Base-by-base conservation (phyloP, 495 filamentous ascomycete genomes). In the Annulohypoxylon nitens region DNA sequence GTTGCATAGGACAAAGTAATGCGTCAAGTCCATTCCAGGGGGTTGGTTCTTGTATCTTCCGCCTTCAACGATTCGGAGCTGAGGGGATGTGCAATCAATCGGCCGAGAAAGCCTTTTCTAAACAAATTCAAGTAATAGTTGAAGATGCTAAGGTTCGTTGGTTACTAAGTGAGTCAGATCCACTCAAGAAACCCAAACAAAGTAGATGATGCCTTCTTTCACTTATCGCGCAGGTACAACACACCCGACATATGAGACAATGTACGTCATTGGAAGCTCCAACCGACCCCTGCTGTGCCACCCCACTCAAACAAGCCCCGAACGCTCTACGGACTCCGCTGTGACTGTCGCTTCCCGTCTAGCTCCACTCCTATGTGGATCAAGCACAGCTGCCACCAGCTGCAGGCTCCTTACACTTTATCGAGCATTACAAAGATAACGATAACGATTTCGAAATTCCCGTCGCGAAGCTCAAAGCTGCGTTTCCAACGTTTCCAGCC, bases 1-100 rank as follows among this genome's bases (percentile, higher is more conserved):
- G 14, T 57, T 66, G 45, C 10, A 45, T 50, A 55, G 48, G 36
- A 60, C 59, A 25, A 60, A 47, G 18, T 30, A 23, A 18, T 50
- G 39, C 54, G 50, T 63, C 12, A 34, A 33, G 59, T 68, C 53
- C 70, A 73, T 73, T 73, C 70, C 70, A 54, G 54, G 37, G 48
- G 48, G 16, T 69, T 8, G 48, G 48, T 30, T 69, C 7, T 25
- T 3, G 36, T 26, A 62, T 30, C 30, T 30, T 4, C 30, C 30
- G 30, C 45, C 16, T 7, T 39, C 57, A 9, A 23, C 43, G 23
- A 37, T 53, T n/a, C 1, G 11, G 18, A 53, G 10, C 10, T 14
- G 9, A 45, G 12, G 11, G 43, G 26, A 60, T 59, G 18, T 26
- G 23, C 1, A 30, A 8, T 43, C 20, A n/a, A 11, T 60, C 45